These are phyloP conservation scores for Spongispora temasekensis DNA, from an alignment of 1,284 basidiomycete species.

Conservation along the genomic window DNA sequence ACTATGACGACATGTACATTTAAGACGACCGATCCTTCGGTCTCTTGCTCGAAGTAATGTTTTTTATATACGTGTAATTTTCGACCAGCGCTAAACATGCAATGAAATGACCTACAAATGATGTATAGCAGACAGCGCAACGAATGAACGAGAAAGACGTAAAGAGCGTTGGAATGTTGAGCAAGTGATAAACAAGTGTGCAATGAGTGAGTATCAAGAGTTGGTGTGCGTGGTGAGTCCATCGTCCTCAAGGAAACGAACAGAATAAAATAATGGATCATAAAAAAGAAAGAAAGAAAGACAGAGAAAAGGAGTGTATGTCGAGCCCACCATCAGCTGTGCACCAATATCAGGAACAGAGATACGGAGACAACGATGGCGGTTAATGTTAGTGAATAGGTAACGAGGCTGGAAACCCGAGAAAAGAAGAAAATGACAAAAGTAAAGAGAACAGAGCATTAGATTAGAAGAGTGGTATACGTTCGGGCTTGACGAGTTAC, in stretches of 20 bases:
- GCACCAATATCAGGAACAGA: conserved; percentile 4
- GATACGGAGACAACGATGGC: conserved; percentile 4
- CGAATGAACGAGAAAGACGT: neutral
- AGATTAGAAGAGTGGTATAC: conserved; percentile 25
- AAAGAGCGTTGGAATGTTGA: too few relatives aligned
- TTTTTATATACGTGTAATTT: conserved; percentile 5
- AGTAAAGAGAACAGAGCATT: conserved; percentile 7
- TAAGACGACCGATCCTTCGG: too few relatives aligned
- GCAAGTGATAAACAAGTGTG: neutral
- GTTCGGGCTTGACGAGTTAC: conserved; percentile 10
- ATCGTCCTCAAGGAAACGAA: conserved; percentile 3
- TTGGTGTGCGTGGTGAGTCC: too few relatives aligned
- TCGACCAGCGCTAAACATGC: too few relatives aligned
- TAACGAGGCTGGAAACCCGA: neutral
- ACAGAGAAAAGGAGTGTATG: conserved; percentile 6
- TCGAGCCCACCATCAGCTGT: neutral
- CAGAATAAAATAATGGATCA: neutral
- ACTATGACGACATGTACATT: conserved; percentile 33
- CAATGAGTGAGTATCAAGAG: conserved; percentile 12
- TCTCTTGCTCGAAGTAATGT: too few relatives aligned
- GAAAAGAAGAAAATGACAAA: neutral
- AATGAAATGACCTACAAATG: conserved; percentile 16
- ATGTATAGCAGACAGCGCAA: neutral
- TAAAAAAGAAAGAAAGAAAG: neutral
- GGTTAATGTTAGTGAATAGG: neutral